Conservation (phyloP, 805 yeast genomes). For the Cyberlindnera xylosilytica region DNA sequence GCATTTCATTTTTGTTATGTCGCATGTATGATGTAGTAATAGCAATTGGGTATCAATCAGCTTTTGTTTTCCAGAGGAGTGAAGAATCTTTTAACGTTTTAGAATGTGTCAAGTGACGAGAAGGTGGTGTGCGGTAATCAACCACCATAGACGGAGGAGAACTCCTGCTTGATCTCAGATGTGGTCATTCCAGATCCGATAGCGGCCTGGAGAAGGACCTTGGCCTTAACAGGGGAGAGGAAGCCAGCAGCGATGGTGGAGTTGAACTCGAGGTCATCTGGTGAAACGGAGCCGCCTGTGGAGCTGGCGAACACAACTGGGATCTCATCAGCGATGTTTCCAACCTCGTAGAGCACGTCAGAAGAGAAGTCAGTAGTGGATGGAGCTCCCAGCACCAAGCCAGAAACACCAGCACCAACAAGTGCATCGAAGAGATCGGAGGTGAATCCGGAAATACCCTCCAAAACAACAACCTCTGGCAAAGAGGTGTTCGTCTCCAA, state of each 20-base stretch:
- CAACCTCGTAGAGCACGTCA: slow-evolving; percentile 29
- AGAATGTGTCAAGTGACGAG: neutral
- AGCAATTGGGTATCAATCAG: no score
- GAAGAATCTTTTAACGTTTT: no score
- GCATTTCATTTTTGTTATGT: no score
- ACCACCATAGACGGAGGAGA: slow-evolving; percentile 54
- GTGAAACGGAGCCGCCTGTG: slow-evolving; percentile 9
- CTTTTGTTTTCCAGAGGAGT: no score
- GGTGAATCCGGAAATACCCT: slow-evolving; percentile 44
- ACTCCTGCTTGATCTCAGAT: slow-evolving; percentile 40
- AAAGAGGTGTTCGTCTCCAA: slow-evolving; percentile 13
- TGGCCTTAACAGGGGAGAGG: slow-evolving; percentile 48
- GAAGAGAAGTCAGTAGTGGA: slow-evolving; percentile 42
- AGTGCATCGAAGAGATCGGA: slow-evolving; percentile 35
- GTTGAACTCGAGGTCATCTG: slow-evolving; percentile 10
- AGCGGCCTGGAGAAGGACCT: slow-evolving; percentile 47
- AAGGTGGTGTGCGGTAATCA: slow-evolving; percentile 12
- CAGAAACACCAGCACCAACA: slow-evolving; percentile 32
- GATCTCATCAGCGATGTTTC: slow-evolving; percentile 31
- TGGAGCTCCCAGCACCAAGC: slow-evolving; percentile 49
- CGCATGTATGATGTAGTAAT: no score
- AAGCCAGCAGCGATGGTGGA: slow-evolving; percentile 47
- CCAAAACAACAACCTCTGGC: slow-evolving; percentile 40
- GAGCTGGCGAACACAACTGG: slow-evolving; percentile 44
- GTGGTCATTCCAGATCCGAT: slow-evolving; percentile 39